Percentiles rank a stretch among this genome's conserved stretches.
Evolutionary conservation across 768 basidiomycete species (phyloP).

Genomic region (Boletus insuetus): DNA sequence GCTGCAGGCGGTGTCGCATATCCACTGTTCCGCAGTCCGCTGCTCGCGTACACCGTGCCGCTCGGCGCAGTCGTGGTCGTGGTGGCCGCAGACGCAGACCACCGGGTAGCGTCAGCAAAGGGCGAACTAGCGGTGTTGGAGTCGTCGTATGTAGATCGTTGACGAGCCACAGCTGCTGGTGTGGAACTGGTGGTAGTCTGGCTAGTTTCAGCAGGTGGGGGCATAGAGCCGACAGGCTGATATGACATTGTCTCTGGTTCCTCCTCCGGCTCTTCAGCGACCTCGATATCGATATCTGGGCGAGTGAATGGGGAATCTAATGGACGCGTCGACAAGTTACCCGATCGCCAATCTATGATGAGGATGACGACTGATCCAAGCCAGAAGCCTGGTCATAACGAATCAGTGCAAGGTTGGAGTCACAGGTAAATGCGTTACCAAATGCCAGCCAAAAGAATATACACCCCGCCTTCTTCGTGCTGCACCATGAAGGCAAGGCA

Average conservation of each 20-base stretch:
- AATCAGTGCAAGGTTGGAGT: conserved; percentile 2
- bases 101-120: conserved; percentile 56
- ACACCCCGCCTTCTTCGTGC: conserved; percentile 85
- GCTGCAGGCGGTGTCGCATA: conserved; percentile 33
- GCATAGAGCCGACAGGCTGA: conserved; percentile 37
- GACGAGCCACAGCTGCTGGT: conserved; percentile 7
- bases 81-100: conserved; percentile 32
- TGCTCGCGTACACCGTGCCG: conserved; percentile 25
- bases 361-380: conserved; percentile 61
- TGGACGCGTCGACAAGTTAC: conserved; percentile 45
- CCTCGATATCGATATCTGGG: conserved; percentile 50
- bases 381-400: conserved; percentile 62
- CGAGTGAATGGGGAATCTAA: conserved; percentile 78
- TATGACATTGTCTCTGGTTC: conserved; percentile 51
- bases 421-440: conserved; percentile 37
- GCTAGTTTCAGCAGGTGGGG: conserved; percentile 28
- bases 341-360: conserved; percentile 74
- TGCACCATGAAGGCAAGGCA: conserved; percentile 80
- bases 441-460: conserved; percentile 90
- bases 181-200: conserved; percentile 17
- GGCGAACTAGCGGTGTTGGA: conserved; percentile 29
- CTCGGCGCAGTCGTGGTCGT: conserved; percentile 25
- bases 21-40: conserved; percentile 20
- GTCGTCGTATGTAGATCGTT: conserved; percentile 27
- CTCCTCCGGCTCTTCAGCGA: conserved; percentile 50